Evolutionary conservation across 2,329 filamentous ascomycete genomes (phyloP).

Genomic region (Fusarium longipes): DNA sequence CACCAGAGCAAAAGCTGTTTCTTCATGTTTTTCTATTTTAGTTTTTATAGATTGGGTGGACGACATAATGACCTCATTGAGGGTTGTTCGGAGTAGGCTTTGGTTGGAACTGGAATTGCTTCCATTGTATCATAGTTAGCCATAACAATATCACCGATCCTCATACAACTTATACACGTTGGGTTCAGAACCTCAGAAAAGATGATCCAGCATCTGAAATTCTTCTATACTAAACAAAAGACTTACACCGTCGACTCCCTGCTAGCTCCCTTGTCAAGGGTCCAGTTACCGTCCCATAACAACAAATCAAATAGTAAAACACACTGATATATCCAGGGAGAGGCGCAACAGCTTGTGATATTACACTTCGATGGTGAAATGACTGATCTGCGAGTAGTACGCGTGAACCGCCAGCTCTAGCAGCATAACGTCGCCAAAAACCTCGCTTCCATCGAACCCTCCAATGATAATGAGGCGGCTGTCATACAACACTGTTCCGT

Average conservation of each 20-base stretch:
- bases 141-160: slow-evolving; percentile 2
- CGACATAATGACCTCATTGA: slow-evolving; percentile 1
- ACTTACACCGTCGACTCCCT: slow-evolving; percentile 39
- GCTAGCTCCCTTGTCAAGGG: slow-evolving; percentile 34
- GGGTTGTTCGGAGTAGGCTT: neutral
- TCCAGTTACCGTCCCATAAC: slow-evolving; percentile 21
- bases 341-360: neutral
- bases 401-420: slow-evolving; percentile 76
- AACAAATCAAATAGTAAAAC: slow-evolving; percentile 27
- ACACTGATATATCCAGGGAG: slow-evolving; percentile 19
- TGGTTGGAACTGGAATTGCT: slow-evolving; percentile 14
- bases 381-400: slow-evolving; percentile 79
- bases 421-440: slow-evolving; percentile 75
- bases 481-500: slow-evolving; percentile 74
- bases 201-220: slow-evolving; percentile 32
- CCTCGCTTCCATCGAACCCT: slow-evolving; percentile 74
- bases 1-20: neutral
- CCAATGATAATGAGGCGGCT: slow-evolving; percentile 72
- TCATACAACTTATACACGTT: neutral
- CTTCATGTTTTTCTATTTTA: slow-evolving; percentile 12
- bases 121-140: slow-evolving; percentile 24
- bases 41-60: neutral
- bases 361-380: slow-evolving; percentile 76
- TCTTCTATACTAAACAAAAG: slow-evolving; percentile 34
- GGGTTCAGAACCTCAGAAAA: slow-evolving; percentile 2